A percentile compares a stretch with the other conserved stretches of the same genome.
These are phyloP conservation scores for Alternaria triticina DNA, from an alignment of 2,329 filamentous ascomycete genomes.

Conservation along the genomic window DNA sequence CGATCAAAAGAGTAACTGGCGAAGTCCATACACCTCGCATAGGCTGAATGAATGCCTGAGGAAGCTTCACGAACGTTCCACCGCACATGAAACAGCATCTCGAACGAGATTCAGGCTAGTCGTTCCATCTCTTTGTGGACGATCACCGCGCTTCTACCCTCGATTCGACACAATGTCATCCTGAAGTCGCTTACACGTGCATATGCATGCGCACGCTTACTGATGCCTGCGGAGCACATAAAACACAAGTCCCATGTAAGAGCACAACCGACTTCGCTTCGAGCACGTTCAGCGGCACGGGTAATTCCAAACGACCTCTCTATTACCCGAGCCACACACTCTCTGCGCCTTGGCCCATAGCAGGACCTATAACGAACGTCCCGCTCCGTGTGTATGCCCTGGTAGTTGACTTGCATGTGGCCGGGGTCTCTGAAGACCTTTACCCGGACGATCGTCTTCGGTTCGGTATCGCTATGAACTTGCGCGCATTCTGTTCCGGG, in stretches of 20 bases:
- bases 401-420: neutral
- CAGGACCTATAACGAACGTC: neutral
- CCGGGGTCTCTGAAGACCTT: neutral
- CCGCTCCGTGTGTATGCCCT: constrained; percentile 1
- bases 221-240: neutral
- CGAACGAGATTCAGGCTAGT: neutral
- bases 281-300: constrained; percentile 6
- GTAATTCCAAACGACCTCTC: constrained; percentile 5
- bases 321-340: neutral
- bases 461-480: neutral
- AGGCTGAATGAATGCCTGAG: constrained; percentile 9
- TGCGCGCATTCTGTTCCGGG: neutral
- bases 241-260: neutral
- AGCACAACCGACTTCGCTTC: neutral
- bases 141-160: neutral
- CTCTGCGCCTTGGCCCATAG: neutral
- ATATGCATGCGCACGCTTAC: neutral
- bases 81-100: neutral
- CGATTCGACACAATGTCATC: neutral
- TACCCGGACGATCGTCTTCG: constrained; percentile 8
- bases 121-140: neutral
- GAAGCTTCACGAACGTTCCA: neutral
- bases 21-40: constrained; percentile 59
- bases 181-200: neutral
- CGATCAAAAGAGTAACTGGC: constrained; percentile 64